Conservation (phyloP, 495 filamentous ascomycete genomes). For the Daldinia caldariorum region DNA sequence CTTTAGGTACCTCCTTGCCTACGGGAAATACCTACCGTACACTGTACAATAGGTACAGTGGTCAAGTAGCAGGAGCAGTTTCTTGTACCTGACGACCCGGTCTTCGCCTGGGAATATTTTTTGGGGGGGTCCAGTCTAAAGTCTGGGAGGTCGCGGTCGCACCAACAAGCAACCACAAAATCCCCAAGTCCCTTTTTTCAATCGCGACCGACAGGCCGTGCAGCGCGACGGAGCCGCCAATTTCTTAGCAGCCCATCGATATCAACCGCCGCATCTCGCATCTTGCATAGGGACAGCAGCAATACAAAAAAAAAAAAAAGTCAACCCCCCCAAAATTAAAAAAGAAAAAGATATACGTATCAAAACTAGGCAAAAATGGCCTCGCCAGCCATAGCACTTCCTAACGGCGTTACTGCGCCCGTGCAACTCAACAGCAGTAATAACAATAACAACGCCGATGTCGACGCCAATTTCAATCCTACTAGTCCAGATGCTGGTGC, state of each 20-base stretch:
- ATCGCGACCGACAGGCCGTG: conserved; percentile 48
- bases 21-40: conserved; percentile 8
- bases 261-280: conserved; percentile 28
- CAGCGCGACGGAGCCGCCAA: conserved; percentile 55
- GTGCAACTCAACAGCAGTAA: conserved; percentile 30
- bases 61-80: conserved; percentile 1
- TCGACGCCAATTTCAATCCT: conserved; percentile 19
- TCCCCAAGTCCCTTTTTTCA: conserved; percentile 25
- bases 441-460: conserved; percentile 16
- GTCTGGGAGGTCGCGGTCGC: conserved; percentile 38
- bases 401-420: conserved; percentile 54
- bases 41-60: too few relatives aligned
- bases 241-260: conserved; percentile 38
- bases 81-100: not conserved
- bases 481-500: conserved; percentile 18
- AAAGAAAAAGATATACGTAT: conserved; percentile 6
- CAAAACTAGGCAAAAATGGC: conserved; percentile 50
- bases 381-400: conserved; percentile 53
- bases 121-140: conserved; percentile 1
- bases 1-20: conserved; percentile 4
- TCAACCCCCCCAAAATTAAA: conserved; percentile 6
- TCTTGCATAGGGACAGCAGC: conserved; percentile 12
- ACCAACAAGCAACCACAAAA: conserved; percentile 41
- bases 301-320: conserved; percentile 13
- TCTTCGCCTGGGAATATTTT: conserved; percentile 6